Evolutionary conservation across 805 yeast species (phyloP).

Genomic region (Gaillardinia entomophila): DNA sequence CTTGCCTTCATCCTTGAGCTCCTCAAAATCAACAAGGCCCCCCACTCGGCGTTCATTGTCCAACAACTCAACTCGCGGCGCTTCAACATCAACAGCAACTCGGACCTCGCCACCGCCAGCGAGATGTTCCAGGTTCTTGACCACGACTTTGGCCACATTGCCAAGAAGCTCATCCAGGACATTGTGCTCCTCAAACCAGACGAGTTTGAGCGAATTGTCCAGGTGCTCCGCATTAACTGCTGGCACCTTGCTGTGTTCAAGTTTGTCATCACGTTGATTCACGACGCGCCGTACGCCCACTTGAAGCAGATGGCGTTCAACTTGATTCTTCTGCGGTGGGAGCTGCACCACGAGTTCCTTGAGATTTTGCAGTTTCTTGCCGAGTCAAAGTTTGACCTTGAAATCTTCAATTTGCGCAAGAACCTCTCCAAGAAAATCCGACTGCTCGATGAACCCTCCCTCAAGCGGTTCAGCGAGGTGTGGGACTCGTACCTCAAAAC

Average conservation of each 20-base stretch:
- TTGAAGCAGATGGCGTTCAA: conserved; percentile 20
- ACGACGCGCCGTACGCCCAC: conserved; percentile 27
- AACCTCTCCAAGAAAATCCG: conserved; percentile 9
- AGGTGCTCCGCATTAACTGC: conserved; percentile 11
- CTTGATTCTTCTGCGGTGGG: conserved; percentile 13
- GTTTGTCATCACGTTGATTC: conserved; percentile 26
- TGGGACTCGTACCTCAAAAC: conserved; percentile 14
- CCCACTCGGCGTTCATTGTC: no score
- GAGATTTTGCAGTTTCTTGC: conserved; percentile 17
- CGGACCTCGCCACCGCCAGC: conserved; percentile 2
- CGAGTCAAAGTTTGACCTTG: conserved; percentile 18
- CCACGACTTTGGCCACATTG: conserved; percentile 18
- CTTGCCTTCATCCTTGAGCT: neutral
- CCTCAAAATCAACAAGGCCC: neutral
- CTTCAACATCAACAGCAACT: neutral
- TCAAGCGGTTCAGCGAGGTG: conserved; percentile 9
- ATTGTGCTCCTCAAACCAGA: conserved; percentile 22
- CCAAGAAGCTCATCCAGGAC: conserved; percentile 29
- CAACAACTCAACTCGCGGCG: neutral
- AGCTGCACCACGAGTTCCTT: conserved; percentile 10
- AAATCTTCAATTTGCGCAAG: conserved; percentile 14
- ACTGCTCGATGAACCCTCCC: conserved; percentile 6
- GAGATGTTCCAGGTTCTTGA: conserved; percentile 13
- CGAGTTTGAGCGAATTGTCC: conserved; percentile 17
- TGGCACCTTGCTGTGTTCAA: conserved; percentile 30